Evolutionary conservation across 306 rosid genomes (phyloP), one percentile per base, ranked within the genome.

Genomic region (Vigna hirtella): DNA sequence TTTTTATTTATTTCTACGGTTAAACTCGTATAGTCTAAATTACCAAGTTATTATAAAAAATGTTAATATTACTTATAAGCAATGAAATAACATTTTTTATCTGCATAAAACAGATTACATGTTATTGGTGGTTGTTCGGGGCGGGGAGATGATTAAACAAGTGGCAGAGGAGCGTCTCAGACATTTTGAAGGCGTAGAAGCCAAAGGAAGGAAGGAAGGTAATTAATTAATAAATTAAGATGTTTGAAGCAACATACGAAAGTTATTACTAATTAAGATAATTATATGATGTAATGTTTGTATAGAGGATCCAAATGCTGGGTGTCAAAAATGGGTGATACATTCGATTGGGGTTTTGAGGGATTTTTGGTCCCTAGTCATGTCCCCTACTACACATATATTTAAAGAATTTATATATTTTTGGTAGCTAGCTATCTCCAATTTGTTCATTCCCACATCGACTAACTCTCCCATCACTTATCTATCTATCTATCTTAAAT

Each of bases 271-370:
- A 30, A 30, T 30, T 3, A 72, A 36, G 24, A n/a, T 72, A 76
- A 72, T 20, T 66, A 50, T 20, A 50, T 20, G 6, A 59, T 59
- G 66, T 18, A 79, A 72, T 34, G 26, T 7, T 7, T 48, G 45
- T 65, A 83, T 42, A 15, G 16, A 62, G 6, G 76, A 55, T 85
- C 85, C 89, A 89, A 81, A 45, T 43, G 58, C 70, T 62, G 20
- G 17, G 10, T 79, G 50, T 69, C 74, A 69, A 72, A 56, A 68
- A 68, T 86, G 30, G 89, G 89, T 91, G 91, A 86, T 83, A 85
- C 74, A 70, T 58, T 80, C 89, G 36, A 84, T 88, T 45, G 72
- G 57, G 57, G 58, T 17, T 49, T 81, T 83, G 59, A 80, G 88
- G 83, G 86, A 84, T 88, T 86, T 86, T 89, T 86, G 87, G 85